These are phyloP conservation scores for Umbelopsis sp. DNA, from an alignment of 192 early-diverging fungal species.

Conservation along the genomic window DNA sequence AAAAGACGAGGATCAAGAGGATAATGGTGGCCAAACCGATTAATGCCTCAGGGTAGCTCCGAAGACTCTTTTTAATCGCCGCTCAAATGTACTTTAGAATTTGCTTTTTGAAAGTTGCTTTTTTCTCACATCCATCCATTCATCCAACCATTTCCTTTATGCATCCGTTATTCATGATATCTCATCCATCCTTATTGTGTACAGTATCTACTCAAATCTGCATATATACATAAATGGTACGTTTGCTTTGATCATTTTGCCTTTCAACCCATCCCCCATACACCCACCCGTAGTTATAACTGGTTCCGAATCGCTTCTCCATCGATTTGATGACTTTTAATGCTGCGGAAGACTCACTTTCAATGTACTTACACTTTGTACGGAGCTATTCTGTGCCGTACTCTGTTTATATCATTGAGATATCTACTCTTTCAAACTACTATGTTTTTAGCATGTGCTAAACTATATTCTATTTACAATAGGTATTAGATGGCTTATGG, in stretches of 20 bases:
- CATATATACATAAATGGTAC: conserved; percentile 15
- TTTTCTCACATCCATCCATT: conserved; percentile 3
- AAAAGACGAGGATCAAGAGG: conserved; percentile 25
- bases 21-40: neutral
- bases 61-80: neutral
- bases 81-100: neutral
- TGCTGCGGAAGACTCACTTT: conserved; percentile 12
- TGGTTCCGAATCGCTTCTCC: conserved; percentile 18
- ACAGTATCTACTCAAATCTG: neutral
- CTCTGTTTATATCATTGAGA: conserved; percentile 21
- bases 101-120: neutral
- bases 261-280: neutral
- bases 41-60: neutral
- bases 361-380: conserved; percentile 20
- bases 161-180: neutral
- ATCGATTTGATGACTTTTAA: conserved; percentile 19
- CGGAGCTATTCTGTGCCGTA: conserved; percentile 17
- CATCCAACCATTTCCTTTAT: neutral
- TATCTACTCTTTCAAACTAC: neutral
- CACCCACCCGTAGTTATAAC: conserved; percentile 11
- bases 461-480: too few relatives aligned
- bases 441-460: neutral
- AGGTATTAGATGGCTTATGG: too few relatives aligned
- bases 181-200: conserved; percentile 1
- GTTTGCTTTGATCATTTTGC: neutral